These are phyloP conservation scores for Lactarius evosmus DNA, from an alignment of 768 basidiomycete species.

Conservation along the genomic window DNA sequence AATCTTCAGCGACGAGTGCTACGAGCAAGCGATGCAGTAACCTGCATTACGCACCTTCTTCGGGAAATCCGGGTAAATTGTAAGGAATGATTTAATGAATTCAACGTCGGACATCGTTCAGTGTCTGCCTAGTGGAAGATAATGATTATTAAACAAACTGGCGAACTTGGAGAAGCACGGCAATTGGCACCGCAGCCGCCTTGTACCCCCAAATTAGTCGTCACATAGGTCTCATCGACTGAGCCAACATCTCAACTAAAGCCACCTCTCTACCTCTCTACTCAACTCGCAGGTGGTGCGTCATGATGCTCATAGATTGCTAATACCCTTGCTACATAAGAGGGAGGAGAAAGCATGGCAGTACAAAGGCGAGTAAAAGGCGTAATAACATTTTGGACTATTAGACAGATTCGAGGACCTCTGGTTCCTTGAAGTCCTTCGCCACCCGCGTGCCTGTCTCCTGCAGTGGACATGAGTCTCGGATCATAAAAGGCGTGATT, in stretches of 20 bases:
- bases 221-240: neutral
- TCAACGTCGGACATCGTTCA: constrained; percentile 70
- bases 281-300: neutral
- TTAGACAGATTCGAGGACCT: constrained; percentile 89
- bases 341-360: constrained; percentile 29
- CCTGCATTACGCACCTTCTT: constrained; percentile 63
- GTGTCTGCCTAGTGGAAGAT: neutral
- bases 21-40: neutral
- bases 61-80: constrained; percentile 74
- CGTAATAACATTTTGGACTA: constrained; percentile 27
- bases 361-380: constrained; percentile 25
- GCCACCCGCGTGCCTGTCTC: constrained; percentile 93
- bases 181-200: neutral
- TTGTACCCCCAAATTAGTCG: neutral
- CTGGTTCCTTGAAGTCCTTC: constrained; percentile 98
- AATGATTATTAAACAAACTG: neutral
- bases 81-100: constrained; percentile 59
- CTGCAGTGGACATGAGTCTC: constrained; percentile 40
- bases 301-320: constrained; percentile 39
- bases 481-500: neutral
- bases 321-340: constrained; percentile 39
- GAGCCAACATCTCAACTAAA: too few species aligned
- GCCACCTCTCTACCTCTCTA: too few species aligned
- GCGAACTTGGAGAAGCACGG: neutral
- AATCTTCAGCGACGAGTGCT: neutral